Conservation (phyloP, 2,329 filamentous ascomycete genomes). For the Westerdykella sp. region DNA sequence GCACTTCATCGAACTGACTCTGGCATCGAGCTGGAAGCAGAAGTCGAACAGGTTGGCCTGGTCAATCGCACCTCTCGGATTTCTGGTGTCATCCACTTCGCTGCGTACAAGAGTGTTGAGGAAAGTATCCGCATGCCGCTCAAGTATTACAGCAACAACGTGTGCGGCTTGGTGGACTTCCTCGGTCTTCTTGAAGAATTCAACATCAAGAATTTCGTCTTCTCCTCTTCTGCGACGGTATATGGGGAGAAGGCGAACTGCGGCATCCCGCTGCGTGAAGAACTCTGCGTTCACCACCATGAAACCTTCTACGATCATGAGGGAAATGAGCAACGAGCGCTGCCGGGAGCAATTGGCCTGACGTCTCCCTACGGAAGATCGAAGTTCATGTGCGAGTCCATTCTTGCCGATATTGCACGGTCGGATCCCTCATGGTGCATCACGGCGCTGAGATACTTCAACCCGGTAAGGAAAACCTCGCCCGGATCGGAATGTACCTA, state of each 20-base stretch:
- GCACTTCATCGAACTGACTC: constrained; percentile 26
- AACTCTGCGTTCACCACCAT: constrained; percentile 49
- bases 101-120: constrained; percentile 60
- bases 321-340: constrained; percentile 39
- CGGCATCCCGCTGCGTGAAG: constrained; percentile 50
- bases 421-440: constrained; percentile 59
- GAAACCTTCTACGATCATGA: constrained; percentile 42
- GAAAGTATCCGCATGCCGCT: constrained; percentile 57
- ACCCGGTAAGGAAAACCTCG: constrained; percentile 42
- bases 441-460: constrained; percentile 61
- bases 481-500: neutral
- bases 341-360: constrained; percentile 51
- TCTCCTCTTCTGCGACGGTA: constrained; percentile 62
- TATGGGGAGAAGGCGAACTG: constrained; percentile 47
- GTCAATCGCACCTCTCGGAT: constrained; percentile 45
- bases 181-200: constrained; percentile 52
- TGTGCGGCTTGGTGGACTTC: constrained; percentile 57
- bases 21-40: constrained; percentile 24
- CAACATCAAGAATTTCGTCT: constrained; percentile 60
- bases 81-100: constrained; percentile 62
- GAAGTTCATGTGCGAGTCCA: constrained; percentile 63
- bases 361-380: constrained; percentile 61
- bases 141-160: constrained; percentile 63
- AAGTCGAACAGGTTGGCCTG: constrained; percentile 15
- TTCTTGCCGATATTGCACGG: constrained; percentile 55